phyloP scores from a whole-genome alignment of 1,284 basidiomycete species.

The Phlebopus sp. region DNA sequence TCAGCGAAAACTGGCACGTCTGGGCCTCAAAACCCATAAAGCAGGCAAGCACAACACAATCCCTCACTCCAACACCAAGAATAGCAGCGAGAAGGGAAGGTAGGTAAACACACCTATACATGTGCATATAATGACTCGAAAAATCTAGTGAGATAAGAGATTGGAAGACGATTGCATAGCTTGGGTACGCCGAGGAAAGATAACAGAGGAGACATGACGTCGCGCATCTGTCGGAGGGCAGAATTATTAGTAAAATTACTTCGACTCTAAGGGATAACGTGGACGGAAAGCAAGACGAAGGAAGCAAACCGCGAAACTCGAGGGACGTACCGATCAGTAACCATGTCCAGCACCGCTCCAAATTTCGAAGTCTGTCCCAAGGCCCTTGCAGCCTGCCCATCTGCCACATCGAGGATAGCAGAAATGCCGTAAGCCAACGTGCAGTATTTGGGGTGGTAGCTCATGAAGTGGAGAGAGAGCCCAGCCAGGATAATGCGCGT shows the following conservation, averaged over 20 bases:
- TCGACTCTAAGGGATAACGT: background rate
- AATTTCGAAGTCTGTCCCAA: constrained; percentile 93
- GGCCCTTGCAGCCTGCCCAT: constrained; percentile 91
- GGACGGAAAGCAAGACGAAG: background rate
- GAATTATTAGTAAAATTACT: background rate
- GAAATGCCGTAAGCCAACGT: constrained; percentile 90
- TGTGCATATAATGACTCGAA: constrained; percentile 99
- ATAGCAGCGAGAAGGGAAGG: background rate
- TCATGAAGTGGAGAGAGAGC: constrained; percentile 91
- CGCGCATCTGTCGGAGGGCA: constrained; percentile 70
- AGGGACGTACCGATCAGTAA: constrained; percentile 92
- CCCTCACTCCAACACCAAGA: too few species aligned
- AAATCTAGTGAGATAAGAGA: constrained; percentile 97
- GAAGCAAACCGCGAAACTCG: background rate
- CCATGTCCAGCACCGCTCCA: constrained; percentile 98
- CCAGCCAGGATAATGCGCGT: constrained; percentile 89
- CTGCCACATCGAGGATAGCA: constrained; percentile 94
- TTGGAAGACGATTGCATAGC: constrained; percentile 84
- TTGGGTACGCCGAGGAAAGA: constrained; percentile 86
- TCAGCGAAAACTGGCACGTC: constrained; percentile 7
- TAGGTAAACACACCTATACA: constrained; percentile 81
- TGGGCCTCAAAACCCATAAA: too few species aligned
- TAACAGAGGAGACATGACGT: constrained; percentile 95
- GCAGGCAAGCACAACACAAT: too few species aligned
- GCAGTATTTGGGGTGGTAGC: constrained; percentile 89